Base-by-base conservation (phyloP, 805 yeast genomes). In the Blastobotrys chiropterorum region DNA sequence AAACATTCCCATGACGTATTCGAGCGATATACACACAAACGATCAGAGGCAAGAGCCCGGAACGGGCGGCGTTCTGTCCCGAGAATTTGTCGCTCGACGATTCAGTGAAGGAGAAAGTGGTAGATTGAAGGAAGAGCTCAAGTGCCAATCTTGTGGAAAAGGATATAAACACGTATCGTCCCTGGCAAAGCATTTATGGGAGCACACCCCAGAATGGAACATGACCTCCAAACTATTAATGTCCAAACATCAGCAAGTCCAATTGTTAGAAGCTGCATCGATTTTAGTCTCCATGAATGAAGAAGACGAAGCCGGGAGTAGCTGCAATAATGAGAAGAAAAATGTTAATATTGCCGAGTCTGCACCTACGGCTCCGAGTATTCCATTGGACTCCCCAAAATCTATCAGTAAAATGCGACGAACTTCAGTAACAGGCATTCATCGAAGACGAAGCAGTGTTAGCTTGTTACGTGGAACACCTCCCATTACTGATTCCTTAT, bases 131-230 rank as follows among this genome's bases (percentile, higher is more conserved):
- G 95, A 88, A 63, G 90, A 85, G 63, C 75, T 88, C 56, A 83
- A 83, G 62, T 88, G 96, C 71, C 95, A 89, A 67, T 88, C 94
- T 2, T 88, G 96, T 62, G 96, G 96, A 2, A 88, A 88, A 67
- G 95, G 94, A 19, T 88, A 88, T 66, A 89, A 87, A 65, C 96
- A 88, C 69, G 85, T 88, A 3, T 82, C 90, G 0, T 83, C 90
- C n/a, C 74, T 87, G 54, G 94, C 95, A 2, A 87, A 87, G 67
- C 95, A 87, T 69, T 69, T 88, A 40, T 88, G 96, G 96, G 96
- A 88, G 64, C 96, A 88, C 66, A 88, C 96, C 0, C 95, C 96
- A 0, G 96, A 89, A 64, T 88, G 96, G 96, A 86, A 82, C 61
- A 83, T 84, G 65, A 89, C 96, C 2, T 84, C 86, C 59, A 86